phyloP scores from a whole-genome alignment of 1,139 yeast species.

The Saccharomyces hybrid region DNA sequence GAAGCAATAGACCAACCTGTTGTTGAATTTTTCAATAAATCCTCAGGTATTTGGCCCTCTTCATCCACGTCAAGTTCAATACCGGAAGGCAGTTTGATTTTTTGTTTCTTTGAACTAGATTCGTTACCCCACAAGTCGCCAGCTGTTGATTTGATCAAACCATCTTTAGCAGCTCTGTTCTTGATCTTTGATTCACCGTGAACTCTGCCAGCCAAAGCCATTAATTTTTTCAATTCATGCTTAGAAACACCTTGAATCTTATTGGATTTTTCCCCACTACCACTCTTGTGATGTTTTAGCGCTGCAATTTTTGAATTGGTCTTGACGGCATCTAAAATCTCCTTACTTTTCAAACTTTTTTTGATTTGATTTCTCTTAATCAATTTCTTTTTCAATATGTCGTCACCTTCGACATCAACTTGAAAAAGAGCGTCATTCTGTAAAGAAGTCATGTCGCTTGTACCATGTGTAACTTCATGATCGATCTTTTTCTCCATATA shows the following conservation, averaged over 20 bases:
- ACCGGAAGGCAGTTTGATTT: slow-evolving; percentile 25
- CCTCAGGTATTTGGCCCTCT: slow-evolving; percentile 34
- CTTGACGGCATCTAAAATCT: slow-evolving; percentile 48
- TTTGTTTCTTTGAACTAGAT: slow-evolving; percentile 17
- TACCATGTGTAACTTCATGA: slow-evolving; percentile 59
- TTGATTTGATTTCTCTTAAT: slow-evolving; percentile 36
- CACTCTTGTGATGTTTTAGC: slow-evolving; percentile 36
- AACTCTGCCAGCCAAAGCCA: slow-evolving; percentile 73
- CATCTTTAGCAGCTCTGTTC: slow-evolving; percentile 53
- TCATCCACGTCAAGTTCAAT: slow-evolving; percentile 19
- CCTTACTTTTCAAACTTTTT: slow-evolving; percentile 57
- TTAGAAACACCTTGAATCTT: slow-evolving; percentile 58
- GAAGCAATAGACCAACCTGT: slow-evolving; percentile 48
- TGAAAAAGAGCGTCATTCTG: slow-evolving; percentile 49
- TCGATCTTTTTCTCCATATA: slow-evolving; percentile 66
- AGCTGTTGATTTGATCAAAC: slow-evolving; percentile 44
- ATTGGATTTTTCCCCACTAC: slow-evolving; percentile 34
- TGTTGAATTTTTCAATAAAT: slow-evolving; percentile 36
- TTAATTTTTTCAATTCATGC: slow-evolving; percentile 58
- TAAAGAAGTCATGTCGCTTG: slow-evolving; percentile 34
- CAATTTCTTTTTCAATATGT: slow-evolving; percentile 34
- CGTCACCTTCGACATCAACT: slow-evolving; percentile 65
- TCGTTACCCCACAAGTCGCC: slow-evolving; percentile 63
- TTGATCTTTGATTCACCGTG: slow-evolving; percentile 47
- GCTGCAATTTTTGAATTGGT: slow-evolving; percentile 77